Base-by-base conservation (phyloP, 1,284 basidiomycete species). In the Sanghuangporus weigelae region DNA sequence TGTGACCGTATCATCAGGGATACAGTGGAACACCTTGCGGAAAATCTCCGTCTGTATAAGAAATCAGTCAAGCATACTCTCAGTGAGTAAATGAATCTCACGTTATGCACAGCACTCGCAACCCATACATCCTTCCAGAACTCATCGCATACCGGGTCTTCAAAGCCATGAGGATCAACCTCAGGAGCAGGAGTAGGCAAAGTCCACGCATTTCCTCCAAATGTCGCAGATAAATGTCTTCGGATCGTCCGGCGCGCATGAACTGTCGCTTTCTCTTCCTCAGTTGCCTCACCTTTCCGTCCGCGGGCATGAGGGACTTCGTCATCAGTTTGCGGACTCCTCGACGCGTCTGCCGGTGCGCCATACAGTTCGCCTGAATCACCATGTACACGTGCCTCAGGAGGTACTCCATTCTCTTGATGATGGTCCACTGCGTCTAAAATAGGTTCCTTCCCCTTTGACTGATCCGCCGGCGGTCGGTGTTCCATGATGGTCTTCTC, bases 41-140 rank as follows among this genome's bases (percentile, higher is more conserved):
- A 86, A 96, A 67, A 96, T 93, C 73, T 96, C 92, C 65, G 95
- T 98, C 91, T 96, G 66, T 56, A 71, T 31, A 63, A 67, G 11
- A n/a, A 60, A 56, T 23, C 19, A 66, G 44, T 3, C 40, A 53
- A 54, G 44, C 19, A 21, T 69, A 42, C 7, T 60, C 36, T 38
- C 57, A 63, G 10, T 23, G 21, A 7, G 50, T 26, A 12, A 6
- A 38, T 35, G 10, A 54, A n/a, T 78, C 89, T 68, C 60, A 94
- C 92, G 72, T 96, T 96, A 70, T 93, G 87, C 53, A 86, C 84
- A 1, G 93, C 93, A 59, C 84, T 85, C 4, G 92, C 87, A 5
- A 92, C 81, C 95, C 96, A 98, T 51, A 92, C 83, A 66, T 91
- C 81, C 71, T 90, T 90, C 92, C 92, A 97, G 73, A 97, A 97